Evolutionary conservation across 2,329 filamentous ascomycete species (phyloP).

Genomic region (Mariannaea sp.): DNA sequence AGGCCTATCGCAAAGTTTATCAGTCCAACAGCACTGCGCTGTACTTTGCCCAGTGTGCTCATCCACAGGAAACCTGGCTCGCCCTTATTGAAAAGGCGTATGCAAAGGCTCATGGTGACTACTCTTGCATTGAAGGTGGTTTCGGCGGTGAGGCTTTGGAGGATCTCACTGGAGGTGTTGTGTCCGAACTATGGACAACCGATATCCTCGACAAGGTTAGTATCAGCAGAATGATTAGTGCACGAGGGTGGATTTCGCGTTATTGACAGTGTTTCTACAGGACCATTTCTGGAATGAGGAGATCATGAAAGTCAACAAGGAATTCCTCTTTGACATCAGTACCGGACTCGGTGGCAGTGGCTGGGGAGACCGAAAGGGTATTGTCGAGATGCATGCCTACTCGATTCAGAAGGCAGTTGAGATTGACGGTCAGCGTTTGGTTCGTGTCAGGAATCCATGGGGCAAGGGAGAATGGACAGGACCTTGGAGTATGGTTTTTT

Average conservation of each 20-base stretch:
- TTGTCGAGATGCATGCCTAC: constrained; percentile 64
- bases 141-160: constrained; percentile 66
- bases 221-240: background rate
- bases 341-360: constrained; percentile 48
- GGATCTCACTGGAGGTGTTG: constrained; percentile 68
- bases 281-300: constrained; percentile 76
- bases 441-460: constrained; percentile 78
- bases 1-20: constrained; percentile 69
- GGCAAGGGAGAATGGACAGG: constrained; percentile 81
- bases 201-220: constrained; percentile 75
- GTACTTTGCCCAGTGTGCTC: constrained; percentile 76
- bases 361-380: constrained; percentile 56
- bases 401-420: constrained; percentile 64
- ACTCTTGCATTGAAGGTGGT: constrained; percentile 73
- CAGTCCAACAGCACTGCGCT: constrained; percentile 76
- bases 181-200: constrained; percentile 66
- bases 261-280: too few relatives aligned
- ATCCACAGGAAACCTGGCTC: constrained; percentile 80
- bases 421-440: constrained; percentile 61
- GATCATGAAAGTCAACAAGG: constrained; percentile 75
- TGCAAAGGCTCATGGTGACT: constrained; percentile 82
- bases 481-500: constrained; percentile 62
- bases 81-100: constrained; percentile 81
- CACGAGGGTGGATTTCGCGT: too few relatives aligned
- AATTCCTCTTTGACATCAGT: constrained; percentile 71